Evolutionary conservation across 176 grass and related monocot species (phyloP).

Genomic region (Tillandsia fasciculata): DNA sequence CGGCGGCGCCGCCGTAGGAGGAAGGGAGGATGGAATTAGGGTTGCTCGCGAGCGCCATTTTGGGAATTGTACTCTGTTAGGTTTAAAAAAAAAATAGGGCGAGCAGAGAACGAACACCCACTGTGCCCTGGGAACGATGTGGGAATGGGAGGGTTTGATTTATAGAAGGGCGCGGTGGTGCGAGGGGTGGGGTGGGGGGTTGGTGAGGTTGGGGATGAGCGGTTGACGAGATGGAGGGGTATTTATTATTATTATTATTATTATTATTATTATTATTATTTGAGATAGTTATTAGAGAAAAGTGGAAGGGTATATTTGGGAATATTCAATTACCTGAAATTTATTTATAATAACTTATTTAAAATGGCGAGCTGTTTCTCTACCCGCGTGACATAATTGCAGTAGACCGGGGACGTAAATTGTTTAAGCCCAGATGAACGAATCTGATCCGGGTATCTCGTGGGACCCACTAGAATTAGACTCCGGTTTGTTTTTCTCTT

Average conservation of each 20-base stretch:
- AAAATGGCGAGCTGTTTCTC: too few relatives aligned
- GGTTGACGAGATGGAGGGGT: background rate
- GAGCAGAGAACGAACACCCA: background rate
- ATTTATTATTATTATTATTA: background rate
- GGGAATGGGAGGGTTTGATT: conserved; percentile 13
- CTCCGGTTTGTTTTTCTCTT: background rate
- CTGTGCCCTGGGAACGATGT: background rate
- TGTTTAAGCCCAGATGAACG: background rate
- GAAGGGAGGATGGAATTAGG: conserved; percentile 1
- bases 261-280: too few relatives aligned
- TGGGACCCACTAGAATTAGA: background rate
- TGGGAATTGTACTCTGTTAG: background rate
- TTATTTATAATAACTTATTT: too few relatives aligned
- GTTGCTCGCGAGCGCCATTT: conserved; percentile 32
- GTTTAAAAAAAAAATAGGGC: background rate
- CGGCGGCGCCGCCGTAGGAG: conserved; percentile 2
- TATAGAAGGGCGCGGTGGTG: background rate
- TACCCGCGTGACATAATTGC: too few relatives aligned
- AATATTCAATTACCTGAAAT: too few relatives aligned
- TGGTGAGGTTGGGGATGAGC: background rate
- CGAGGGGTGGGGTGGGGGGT: background rate
- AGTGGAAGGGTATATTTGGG: too few relatives aligned
- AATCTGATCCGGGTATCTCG: background rate
- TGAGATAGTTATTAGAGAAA: too few relatives aligned
- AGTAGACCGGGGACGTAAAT: background rate